Evolutionary conservation across 768 basidiomycete species (phyloP).

Genomic region (Steccherinum ochraceum): DNA sequence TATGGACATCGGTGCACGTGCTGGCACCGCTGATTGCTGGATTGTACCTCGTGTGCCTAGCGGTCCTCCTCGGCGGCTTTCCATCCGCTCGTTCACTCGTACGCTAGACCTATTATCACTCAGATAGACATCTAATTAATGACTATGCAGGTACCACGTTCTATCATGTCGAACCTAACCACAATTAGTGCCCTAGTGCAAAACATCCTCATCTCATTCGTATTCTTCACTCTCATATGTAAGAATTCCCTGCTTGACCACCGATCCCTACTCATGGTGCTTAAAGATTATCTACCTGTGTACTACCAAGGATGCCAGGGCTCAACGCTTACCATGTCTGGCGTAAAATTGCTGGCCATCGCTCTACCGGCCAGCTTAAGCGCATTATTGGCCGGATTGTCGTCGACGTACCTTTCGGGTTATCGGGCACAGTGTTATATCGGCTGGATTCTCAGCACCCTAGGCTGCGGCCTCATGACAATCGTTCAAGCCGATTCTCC

Average conservation of each 20-base stretch:
- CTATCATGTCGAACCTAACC: not conserved
- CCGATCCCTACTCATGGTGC: too few species aligned
- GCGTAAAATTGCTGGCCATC: not conserved
- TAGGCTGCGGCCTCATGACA: not conserved
- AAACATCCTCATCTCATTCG: not conserved
- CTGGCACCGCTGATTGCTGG: conserved; percentile 38
- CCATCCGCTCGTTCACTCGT: too few species aligned
- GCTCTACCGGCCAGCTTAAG: not conserved
- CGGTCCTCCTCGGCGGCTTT: conserved; percentile 4
- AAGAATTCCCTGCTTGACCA: too few species aligned
- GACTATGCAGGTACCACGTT: not conserved
- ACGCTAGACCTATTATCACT: too few species aligned
- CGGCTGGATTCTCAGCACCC: not conserved
- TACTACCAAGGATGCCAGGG: not conserved
- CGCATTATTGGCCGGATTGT: not conserved
- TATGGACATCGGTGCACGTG: conserved; percentile 31
- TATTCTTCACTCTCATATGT: too few species aligned
- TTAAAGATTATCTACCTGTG: not conserved
- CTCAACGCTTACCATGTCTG: not conserved
- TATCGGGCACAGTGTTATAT: not conserved
- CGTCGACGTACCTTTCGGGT: not conserved
- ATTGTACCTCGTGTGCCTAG: conserved; percentile 19
- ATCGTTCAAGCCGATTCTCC: not conserved
- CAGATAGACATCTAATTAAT: too few species aligned
- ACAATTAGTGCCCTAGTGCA: not conserved